Evolutionary conservation across 345 rosid genomes (phyloP).

Genomic region (Euphorbia tirucalli): DNA sequence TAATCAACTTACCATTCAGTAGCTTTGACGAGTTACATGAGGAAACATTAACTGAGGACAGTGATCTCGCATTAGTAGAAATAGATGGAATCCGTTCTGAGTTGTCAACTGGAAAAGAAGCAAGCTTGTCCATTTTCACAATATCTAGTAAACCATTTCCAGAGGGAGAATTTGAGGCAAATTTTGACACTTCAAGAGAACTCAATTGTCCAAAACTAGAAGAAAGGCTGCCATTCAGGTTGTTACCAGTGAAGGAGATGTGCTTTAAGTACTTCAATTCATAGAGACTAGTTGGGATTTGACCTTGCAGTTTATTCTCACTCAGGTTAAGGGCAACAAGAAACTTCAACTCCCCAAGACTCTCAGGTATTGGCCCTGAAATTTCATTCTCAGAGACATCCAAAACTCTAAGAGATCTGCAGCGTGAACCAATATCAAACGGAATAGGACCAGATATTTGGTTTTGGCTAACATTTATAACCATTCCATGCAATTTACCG

Average conservation of each 20-base stretch:
- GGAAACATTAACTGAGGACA: constrained; percentile 13
- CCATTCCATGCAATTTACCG: constrained; percentile 21
- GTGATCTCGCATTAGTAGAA: constrained; percentile 6
- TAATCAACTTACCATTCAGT: constrained; percentile 12
- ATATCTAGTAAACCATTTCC: constrained; percentile 10
- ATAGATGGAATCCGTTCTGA: constrained; percentile 15
- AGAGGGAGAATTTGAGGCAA: constrained; percentile 4
- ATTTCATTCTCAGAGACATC: constrained; percentile 31
- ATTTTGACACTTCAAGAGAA: constrained; percentile 9
- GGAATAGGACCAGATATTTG: constrained; percentile 24
- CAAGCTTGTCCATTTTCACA: constrained; percentile 14
- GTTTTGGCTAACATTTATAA: constrained; percentile 29
- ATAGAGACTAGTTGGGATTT: constrained; percentile 22
- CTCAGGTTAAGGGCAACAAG: constrained; percentile 30
- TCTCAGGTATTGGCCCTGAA: constrained; percentile 23
- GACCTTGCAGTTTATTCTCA: constrained; percentile 26
- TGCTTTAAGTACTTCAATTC: constrained; percentile 20
- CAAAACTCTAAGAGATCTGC: constrained; percentile 29
- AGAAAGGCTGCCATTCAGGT: constrained; percentile 20
- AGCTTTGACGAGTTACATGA: constrained; percentile 12
- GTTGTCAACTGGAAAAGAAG: constrained; percentile 20
- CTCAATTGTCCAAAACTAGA: constrained; percentile 8
- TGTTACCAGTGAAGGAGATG: constrained; percentile 28
- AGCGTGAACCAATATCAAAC: constrained; percentile 21
- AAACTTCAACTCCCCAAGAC: constrained; percentile 29